These are phyloP conservation scores for Mortierella sp. DNA, from an alignment of 371 early-diverging fungal species.

Conservation along the genomic window DNA sequence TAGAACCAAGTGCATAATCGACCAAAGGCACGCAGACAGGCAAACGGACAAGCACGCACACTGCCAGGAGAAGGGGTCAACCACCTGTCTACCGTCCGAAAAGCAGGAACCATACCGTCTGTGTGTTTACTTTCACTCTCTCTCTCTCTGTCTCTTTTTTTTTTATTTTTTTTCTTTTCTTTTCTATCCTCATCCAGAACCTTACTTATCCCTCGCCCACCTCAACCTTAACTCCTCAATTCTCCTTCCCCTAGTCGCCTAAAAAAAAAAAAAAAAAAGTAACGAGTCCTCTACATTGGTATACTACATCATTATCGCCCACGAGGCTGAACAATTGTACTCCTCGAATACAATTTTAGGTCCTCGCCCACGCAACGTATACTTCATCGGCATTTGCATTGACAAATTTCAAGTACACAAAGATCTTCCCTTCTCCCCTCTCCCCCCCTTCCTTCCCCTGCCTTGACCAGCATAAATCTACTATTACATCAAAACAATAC, in stretches of 20 bases:
- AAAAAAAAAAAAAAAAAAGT: not conserved
- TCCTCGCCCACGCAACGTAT: not conserved
- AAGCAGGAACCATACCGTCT: not conserved
- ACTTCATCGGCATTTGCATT: not conserved
- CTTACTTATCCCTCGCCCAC: conserved; percentile 20
- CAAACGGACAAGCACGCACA: not conserved
- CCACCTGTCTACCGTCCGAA: not conserved
- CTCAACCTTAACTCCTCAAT: conserved; percentile 6
- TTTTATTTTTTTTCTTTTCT: not conserved
- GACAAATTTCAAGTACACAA: not conserved
- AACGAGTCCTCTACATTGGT: not conserved
- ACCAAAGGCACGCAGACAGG: not conserved
- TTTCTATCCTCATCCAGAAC: conserved; percentile 15
- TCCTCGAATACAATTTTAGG: not conserved
- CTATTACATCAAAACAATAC: not conserved
- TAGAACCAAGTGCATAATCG: not conserved
- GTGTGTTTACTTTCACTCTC: no score
- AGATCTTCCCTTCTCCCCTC: not conserved
- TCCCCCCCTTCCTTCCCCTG: not conserved
- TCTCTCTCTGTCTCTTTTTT: not conserved
- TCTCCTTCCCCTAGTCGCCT: conserved; percentile 1
- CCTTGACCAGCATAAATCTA: not conserved
- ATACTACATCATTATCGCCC: not conserved
- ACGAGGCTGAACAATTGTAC: not conserved
- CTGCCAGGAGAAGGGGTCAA: not conserved